A percentile compares a stretch with the other conserved stretches of the same genome.
Conservation (phyloP, 2,329 filamentous ascomycete genomes). For the Ilyonectria robusta region DNA sequence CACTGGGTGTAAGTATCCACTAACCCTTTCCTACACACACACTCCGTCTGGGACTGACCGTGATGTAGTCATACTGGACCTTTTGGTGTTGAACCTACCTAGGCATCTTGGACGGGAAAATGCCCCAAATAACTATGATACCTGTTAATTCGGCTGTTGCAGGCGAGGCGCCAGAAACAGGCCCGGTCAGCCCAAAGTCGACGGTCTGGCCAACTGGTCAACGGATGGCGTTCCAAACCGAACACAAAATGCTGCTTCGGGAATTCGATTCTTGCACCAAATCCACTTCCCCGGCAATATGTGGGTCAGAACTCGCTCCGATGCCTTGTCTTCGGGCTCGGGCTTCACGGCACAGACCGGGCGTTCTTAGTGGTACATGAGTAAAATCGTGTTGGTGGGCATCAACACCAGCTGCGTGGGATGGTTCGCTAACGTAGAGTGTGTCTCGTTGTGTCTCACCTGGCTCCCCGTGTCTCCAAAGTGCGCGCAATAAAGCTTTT, state of each 20-base stretch:
- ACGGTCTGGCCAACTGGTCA: neutral
- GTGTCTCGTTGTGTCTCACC: neutral
- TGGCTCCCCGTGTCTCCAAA: neutral
- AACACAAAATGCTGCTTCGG: slow-evolving; percentile 3
- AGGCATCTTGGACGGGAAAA: neutral
- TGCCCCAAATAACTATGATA: neutral
- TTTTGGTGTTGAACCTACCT: neutral
- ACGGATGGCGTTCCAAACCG: neutral
- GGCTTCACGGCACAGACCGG: slow-evolving; percentile 1
- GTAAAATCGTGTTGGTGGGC: neutral
- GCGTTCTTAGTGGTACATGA: neutral
- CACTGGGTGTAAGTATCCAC: neutral
- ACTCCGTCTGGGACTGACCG: neutral
- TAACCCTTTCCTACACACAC: neutral
- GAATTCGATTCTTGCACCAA: neutral
- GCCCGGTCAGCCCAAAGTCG: neutral
- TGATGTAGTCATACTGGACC: neutral
- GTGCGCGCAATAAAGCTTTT: slow-evolving; percentile 12
- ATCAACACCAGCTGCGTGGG: neutral
- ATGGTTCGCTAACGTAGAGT: slow-evolving; percentile 1
- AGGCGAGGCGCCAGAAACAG: neutral
- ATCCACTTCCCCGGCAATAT: neutral
- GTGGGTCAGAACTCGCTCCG: neutral
- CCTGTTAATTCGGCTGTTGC: neutral
- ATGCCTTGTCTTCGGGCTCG: slow-evolving; percentile 15